A percentile compares a stretch with the other conserved stretches of the same genome.
Evolutionary conservation across 2,329 filamentous ascomycete genomes (phyloP).

Genomic region (Diaporthe helianthi): DNA sequence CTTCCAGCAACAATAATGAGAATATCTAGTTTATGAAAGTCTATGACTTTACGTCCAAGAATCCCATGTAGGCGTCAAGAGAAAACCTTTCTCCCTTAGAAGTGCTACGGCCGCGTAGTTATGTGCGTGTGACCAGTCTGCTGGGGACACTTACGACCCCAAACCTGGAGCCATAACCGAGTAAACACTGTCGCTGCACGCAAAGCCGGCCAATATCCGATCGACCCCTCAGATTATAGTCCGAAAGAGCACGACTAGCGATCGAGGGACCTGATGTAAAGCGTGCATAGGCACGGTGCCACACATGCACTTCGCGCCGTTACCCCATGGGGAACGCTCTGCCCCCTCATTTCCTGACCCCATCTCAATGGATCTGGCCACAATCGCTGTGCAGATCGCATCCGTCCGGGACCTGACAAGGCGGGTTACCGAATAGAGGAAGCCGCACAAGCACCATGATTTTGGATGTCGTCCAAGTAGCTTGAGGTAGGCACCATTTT

Average conservation of each 20-base stretch:
- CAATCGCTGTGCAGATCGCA: constrained; percentile 2
- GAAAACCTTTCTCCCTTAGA: no score
- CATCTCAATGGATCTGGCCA: constrained; percentile 1
- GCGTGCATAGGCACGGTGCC: neutral
- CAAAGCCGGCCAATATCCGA: constrained; percentile 17
- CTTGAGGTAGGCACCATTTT: neutral
- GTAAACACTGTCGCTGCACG: neutral
- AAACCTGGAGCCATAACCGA: neutral
- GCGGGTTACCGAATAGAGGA: constrained; percentile 12
- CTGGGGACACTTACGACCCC: neutral
- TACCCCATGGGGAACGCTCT: constrained; percentile 10
- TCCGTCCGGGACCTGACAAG: neutral
- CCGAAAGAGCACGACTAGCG: no score
- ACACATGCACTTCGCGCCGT: neutral
- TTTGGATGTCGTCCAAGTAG: neutral
- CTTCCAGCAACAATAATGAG: neutral
- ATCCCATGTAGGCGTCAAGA: no score
- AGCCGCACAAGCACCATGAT: neutral
- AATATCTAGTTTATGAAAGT: neutral
- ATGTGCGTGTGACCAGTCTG: neutral
- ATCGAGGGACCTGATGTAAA: neutral
- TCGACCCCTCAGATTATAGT: neutral
- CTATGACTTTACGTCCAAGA: neutral
- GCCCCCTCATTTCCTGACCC: constrained; percentile 15
- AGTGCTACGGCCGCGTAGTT: neutral